Evolutionary conservation across 2,329 filamentous ascomycete genomes (phyloP), one percentile per base, ranked within the genome.

Genomic region (Trichoderma sp.): DNA sequence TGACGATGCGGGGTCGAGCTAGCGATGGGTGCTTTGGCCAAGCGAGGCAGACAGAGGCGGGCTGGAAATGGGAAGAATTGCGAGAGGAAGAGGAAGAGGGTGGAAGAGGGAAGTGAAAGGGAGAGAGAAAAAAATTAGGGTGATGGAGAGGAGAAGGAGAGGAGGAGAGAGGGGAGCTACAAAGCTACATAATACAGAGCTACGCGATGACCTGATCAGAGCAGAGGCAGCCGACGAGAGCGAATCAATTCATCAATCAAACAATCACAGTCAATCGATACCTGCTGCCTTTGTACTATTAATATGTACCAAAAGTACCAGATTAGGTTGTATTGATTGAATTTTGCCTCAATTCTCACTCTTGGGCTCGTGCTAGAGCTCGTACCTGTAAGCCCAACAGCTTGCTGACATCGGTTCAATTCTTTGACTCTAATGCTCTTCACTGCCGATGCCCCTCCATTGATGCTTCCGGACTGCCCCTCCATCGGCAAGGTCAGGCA

Each of bases 1-100:
- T 35, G 60, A 63, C 21, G 69, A 56, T 73, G 69, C 69, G 69
- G 69, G 69, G 69, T 73, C 60, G 41, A 65, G 60, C 59, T 73
- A 62, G 59, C 60, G 60, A 65, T 29, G 21, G 41, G 31, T 56
- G 69, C 60, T 53, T 63, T 73, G 21, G 9, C 35, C 35, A 60
- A 38, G 69, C 56, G n/a, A 18, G 14, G n/a, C 45, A n/a, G 45
- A 50, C 45, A 18, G 24, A 29, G 12, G 38, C 2, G 27, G 33
- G 31, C 14, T n/a, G 21, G 12, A 35, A n/a, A 35, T 27, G 27
- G 11, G 35, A 18, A 31, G 31, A 71, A 59, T n/a, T 14, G 50
- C 27, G 18, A 21, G 38, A 63, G 38, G 31, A n/a, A 18, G 11
- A 33, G 21, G 29, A 35, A 35, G 4, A 2, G 33, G 33, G 4